Conservation (phyloP, 805 yeast genomes). For the Sugiyamaella marilandica region DNA sequence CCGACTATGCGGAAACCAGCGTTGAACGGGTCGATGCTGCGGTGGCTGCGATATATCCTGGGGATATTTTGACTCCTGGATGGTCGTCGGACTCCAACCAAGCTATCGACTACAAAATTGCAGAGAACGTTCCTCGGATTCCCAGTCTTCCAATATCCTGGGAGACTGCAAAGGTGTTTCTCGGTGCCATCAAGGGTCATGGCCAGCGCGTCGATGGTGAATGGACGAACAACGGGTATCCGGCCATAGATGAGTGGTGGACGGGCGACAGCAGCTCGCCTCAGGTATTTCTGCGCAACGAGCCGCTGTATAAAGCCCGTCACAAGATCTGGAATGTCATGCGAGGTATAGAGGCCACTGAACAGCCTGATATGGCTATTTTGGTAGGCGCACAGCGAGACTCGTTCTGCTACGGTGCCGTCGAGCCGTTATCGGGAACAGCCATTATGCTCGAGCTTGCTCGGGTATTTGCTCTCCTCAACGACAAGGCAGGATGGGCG, state of each 20-base stretch:
- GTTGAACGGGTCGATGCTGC: conserved; percentile 43
- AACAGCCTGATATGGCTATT: conserved; percentile 67
- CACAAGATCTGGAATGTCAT: conserved; percentile 77
- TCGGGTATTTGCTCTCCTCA: conserved; percentile 59
- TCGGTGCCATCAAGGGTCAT: conserved; percentile 34
- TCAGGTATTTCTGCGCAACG: conserved; percentile 34
- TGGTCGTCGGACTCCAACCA: conserved; percentile 48
- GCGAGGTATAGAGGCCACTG: conserved; percentile 74
- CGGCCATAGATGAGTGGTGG: conserved; percentile 39
- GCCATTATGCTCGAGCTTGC: conserved; percentile 66
- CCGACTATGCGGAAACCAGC: conserved; percentile 38
- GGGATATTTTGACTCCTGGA: conserved; percentile 79
- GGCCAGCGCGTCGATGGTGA: conserved; percentile 34
- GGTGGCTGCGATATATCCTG: conserved; percentile 46
- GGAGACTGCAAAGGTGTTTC: conserved; percentile 54
- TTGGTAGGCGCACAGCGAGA: conserved; percentile 83
- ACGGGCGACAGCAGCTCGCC: conserved; percentile 35
- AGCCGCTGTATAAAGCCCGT: conserved; percentile 41
- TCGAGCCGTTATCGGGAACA: conserved; percentile 69
- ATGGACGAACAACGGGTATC: conserved; percentile 28
- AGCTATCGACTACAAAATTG: conserved; percentile 39
- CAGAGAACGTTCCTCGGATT: conserved; percentile 60
- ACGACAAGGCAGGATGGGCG: conserved; percentile 64
- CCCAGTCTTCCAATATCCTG: conserved; percentile 77
- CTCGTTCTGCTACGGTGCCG: conserved; percentile 69